Conservation (phyloP, 2,329 filamentous ascomycete species). For the Neoascochyta sp. region DNA sequence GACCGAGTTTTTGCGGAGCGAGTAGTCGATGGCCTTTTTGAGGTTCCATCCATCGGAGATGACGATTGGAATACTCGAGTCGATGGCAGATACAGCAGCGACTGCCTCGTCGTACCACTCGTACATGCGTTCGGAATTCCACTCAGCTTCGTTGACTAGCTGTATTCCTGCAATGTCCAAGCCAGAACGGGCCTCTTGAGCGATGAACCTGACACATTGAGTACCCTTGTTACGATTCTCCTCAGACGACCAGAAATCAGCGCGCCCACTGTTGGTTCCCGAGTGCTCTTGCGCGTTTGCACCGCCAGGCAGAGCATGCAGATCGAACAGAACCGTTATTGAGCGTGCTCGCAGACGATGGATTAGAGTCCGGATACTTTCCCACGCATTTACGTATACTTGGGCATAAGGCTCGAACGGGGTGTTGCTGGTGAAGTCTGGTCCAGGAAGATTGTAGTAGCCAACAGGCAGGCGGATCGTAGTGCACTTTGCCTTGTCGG, state of each 20-base stretch:
- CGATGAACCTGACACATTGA: constrained; percentile 51
- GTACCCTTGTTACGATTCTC: constrained; percentile 46
- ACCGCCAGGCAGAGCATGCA: constrained; percentile 58
- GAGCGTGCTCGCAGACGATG: constrained; percentile 45
- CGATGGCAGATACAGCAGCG: constrained; percentile 45
- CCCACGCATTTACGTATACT: constrained; percentile 55
- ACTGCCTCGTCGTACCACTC: constrained; percentile 56
- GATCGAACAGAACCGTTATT: constrained; percentile 56
- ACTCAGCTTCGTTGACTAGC: constrained; percentile 55
- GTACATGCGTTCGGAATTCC: constrained; percentile 52
- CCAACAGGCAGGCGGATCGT: constrained; percentile 59
- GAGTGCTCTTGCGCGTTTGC: constrained; percentile 56
- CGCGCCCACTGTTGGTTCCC: constrained; percentile 51
- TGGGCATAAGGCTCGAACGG: constrained; percentile 49
- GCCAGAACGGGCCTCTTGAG: constrained; percentile 43
- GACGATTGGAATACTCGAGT: constrained; percentile 52
- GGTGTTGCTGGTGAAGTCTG: constrained; percentile 49
- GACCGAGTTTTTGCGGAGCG: constrained; percentile 40
- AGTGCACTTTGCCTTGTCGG: constrained; percentile 52
- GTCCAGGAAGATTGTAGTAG: constrained; percentile 54
- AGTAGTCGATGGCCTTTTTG: constrained; percentile 45
- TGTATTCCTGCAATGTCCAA: constrained; percentile 55
- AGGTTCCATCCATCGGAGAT: constrained; percentile 59
- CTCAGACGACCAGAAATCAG: constrained; percentile 50
- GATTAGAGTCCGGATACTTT: constrained; percentile 48